Percentiles rank a stretch among this genome's conserved stretches.
Evolutionary conservation across 2,329 filamentous ascomycete genomes (phyloP).

Genomic region (Cladobotryum mycophilum): DNA sequence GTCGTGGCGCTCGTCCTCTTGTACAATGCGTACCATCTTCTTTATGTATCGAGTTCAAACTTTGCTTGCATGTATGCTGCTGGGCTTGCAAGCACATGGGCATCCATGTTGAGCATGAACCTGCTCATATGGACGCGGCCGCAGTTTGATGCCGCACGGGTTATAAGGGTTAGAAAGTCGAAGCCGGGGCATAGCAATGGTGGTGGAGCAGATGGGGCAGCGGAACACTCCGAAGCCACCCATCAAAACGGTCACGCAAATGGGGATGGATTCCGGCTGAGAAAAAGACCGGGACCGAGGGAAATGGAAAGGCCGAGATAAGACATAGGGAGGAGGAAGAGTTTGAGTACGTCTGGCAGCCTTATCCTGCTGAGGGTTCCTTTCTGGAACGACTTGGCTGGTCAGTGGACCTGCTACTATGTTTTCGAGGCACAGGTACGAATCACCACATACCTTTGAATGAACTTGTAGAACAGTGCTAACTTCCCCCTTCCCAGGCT

Average conservation of each 20-base stretch:
- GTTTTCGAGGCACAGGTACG: constrained; percentile 50
- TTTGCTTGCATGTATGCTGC: constrained; percentile 43
- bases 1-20: constrained; percentile 38
- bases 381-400: constrained; percentile 48
- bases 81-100: constrained; percentile 46
- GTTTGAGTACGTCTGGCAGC: constrained; percentile 54
- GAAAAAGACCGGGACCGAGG: not conserved
- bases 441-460: not conserved
- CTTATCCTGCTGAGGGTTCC: constrained; percentile 45
- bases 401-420: constrained; percentile 48
- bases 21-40: constrained; percentile 39
- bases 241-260: not conserved
- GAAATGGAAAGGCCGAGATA: not conserved
- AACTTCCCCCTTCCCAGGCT: constrained; percentile 34
- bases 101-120: constrained; percentile 42
- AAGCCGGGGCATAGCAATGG: too few relatives aligned
- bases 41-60: constrained; percentile 43
- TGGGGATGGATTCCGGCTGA: not conserved
- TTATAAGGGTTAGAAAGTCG: constrained; percentile 26
- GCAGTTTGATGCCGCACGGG: constrained; percentile 50
- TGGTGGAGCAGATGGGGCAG: not conserved
- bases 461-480: not conserved
- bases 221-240: not conserved
- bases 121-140: constrained; percentile 49
- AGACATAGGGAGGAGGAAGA: constrained; percentile 14